Percentiles rank a stretch among this genome's conserved stretches.
phyloP scores from a whole-genome alignment of 257 asterid species.

The Ligustrum vulgare region DNA sequence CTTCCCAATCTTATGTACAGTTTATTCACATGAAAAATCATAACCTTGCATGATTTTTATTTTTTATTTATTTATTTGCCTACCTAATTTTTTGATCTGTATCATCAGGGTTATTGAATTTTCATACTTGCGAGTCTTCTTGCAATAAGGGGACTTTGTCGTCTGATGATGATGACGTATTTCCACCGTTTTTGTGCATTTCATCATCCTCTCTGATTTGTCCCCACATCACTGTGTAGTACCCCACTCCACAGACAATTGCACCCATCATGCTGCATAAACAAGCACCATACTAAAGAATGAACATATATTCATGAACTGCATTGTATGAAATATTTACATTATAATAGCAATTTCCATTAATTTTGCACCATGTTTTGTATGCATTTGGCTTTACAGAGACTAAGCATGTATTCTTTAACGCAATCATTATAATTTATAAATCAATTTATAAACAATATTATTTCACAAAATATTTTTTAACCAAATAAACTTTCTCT shows the following conservation, averaged over 20 bases:
- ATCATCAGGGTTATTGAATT: not conserved
- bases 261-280: constrained; percentile 69
- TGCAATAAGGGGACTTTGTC: constrained; percentile 54
- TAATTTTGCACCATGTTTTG: not conserved
- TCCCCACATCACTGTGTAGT: constrained; percentile 63
- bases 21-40: constrained; percentile 2
- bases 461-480: no score
- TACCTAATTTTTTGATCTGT: not conserved
- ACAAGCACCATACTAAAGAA: not conserved
- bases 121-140: constrained; percentile 39
- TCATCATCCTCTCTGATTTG: constrained; percentile 42
- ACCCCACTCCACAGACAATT: constrained; percentile 67
- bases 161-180: constrained; percentile 9
- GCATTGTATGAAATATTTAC: not conserved
- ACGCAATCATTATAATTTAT: no score
- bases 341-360: not conserved
- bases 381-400: no score
- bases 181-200: constrained; percentile 18
- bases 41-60: not conserved
- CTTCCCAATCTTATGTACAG: constrained; percentile 20
- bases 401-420: no score
- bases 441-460: no score
- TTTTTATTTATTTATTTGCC: no score
- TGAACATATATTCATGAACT: no score
- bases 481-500: no score